A percentile compares a stretch with the other conserved stretches of the same genome.
These are phyloP conservation scores for Sarocladiaceae sp. DNA, from an alignment of 2,329 filamentous ascomycete species.

Conservation along the genomic window DNA sequence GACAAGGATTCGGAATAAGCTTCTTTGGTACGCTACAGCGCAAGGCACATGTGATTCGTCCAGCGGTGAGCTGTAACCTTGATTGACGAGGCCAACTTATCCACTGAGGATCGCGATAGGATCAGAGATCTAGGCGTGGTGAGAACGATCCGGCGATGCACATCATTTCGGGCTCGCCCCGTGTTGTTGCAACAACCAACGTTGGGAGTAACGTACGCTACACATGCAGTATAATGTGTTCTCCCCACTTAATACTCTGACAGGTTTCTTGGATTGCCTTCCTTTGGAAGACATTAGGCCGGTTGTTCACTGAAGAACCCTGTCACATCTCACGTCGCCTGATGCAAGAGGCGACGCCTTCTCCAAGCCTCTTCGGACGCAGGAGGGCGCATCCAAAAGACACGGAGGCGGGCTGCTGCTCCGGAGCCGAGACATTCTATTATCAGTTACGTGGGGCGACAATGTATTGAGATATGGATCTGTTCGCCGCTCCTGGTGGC, in stretches of 20 bases:
- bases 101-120: slow-evolving; percentile 3
- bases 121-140: slow-evolving; percentile 1
- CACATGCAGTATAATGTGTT: too few species aligned
- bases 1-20: neutral
- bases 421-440: neutral
- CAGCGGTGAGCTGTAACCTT: too few species aligned
- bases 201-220: too few species aligned
- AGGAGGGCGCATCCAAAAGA: neutral
- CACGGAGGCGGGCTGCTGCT: neutral
- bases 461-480: neutral
- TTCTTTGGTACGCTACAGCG: neutral
- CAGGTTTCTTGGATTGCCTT: too few species aligned
- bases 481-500: neutral
- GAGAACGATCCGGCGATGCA: neutral
- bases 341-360: too few species aligned
- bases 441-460: neutral
- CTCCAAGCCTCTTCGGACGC: too few species aligned
- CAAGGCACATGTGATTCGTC: neutral
- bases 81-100: too few species aligned
- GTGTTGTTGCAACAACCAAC: too few species aligned
- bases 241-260: too few species aligned
- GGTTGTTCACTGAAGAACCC: too few species aligned
- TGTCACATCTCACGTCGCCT: too few species aligned
- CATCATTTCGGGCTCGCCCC: neutral
- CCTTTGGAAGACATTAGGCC: too few species aligned